Percentiles rank a stretch among this genome's conserved stretches.
phyloP scores from a whole-genome alignment of 495 filamentous ascomycete genomes.

The Penicillium angulare region DNA sequence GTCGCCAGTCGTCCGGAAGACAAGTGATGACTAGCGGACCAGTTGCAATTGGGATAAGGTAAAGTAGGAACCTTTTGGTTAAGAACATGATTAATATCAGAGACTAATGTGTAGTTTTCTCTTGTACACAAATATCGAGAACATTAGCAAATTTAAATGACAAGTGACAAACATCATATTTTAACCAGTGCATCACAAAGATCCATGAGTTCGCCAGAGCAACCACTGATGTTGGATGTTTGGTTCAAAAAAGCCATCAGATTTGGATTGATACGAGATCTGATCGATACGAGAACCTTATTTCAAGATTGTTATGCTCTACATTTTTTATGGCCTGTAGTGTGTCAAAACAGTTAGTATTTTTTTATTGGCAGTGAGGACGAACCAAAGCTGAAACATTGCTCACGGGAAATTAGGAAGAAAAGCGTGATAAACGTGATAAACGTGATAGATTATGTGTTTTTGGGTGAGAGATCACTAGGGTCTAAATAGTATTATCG shows the following conservation, averaged over 20 bases:
- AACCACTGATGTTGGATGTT: neutral
- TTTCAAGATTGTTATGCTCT: neutral
- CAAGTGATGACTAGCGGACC: neutral
- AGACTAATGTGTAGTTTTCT: neutral
- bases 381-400: neutral
- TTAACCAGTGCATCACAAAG: neutral
- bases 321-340: neutral
- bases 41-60: neutral
- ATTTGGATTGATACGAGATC: neutral
- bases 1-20: neutral
- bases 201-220: neutral
- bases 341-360: neutral
- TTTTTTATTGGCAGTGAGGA: neutral
- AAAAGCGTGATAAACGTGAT: neutral
- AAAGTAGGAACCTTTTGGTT: neutral
- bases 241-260: neutral
- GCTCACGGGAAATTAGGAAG: neutral
- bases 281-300: conserved; percentile 1
- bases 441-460: neutral
- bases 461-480: neutral
- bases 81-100: neutral
- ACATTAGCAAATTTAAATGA: neutral
- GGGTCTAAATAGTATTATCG: neutral
- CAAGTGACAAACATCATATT: neutral
- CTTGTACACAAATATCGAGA: neutral